Base-by-base conservation (phyloP, 352 stramenopile species). In the Pythium aristosporum region DNA sequence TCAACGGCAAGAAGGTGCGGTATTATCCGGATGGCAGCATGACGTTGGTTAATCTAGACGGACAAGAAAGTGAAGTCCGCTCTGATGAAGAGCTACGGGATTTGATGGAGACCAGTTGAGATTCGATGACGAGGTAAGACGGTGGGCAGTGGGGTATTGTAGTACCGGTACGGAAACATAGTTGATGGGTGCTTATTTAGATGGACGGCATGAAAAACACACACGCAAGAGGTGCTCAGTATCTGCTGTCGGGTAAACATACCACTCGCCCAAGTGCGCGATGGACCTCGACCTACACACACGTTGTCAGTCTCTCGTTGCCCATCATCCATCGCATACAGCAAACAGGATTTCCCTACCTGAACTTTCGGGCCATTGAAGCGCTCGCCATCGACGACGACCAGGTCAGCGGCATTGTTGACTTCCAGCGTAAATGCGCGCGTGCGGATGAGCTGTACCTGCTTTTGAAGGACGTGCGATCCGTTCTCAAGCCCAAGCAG, bases 11-110 rank as follows among this genome's bases (percentile, higher is more conserved):
- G 51, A 78, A 77, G 42, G 81, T 92, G 21, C 76, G 85, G 25
- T 92, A 92, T 51, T 89, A 91, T 43, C 73, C 84, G 1, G 78
- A 95, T 57, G 86, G 86, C 13, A 71, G 75, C 20, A 92, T 91
- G 78, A 73, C 72, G 16, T 86, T 83, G 48, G 67, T 92, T 21
- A 66, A 67, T 0, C 21, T 68, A 0, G 57, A 76, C 28, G 80
- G 82, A 23, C 53, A 77, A 34, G 82, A 91, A 67, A 88, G 61
- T 1, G 70, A 75, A 36, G 79, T 91, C 23, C 74, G 68, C 20
- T 91, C 82, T 10, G 80, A 92, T 23, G 79, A 72, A 20, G 84
- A 91, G 63, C 75, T 91, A 7, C 72, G 75, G 20, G 63, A 73
- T 41, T 72, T 90, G 36, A 84, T 91, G 72, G 78, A 84, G 43